Conservation (phyloP, 345 rosid species). For the Cochlearia excelsa region DNA sequence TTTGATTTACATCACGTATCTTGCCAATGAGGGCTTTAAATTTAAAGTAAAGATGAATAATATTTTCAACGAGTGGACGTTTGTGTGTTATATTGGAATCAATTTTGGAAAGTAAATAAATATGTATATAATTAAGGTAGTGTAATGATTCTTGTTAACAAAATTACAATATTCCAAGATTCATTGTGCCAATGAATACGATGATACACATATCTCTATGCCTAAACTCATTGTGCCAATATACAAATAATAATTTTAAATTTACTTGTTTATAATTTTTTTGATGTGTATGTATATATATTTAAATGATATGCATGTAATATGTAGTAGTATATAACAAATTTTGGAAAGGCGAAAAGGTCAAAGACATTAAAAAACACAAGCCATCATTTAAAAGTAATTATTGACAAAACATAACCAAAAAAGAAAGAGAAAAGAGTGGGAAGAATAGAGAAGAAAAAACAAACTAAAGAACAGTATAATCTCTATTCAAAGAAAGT, state of each 20-base stretch:
- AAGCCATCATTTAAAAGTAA: neutral
- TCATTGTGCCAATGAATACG: neutral
- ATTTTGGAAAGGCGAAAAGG: neutral
- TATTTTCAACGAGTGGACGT: neutral
- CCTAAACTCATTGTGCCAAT: neutral
- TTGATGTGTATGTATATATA: neutral
- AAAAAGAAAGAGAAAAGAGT: slow-evolving; percentile 10
- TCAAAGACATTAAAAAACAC: neutral
- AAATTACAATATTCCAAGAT: neutral
- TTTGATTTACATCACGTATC: neutral
- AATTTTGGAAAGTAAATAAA: neutral
- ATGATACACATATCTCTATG: neutral
- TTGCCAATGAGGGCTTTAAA: neutral
- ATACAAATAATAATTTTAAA: no score
- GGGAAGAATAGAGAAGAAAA: neutral
- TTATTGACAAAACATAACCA: neutral
- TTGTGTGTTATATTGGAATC: neutral
- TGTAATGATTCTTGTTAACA: neutral
- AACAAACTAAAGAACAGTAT: slow-evolving; percentile 20
- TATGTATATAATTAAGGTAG: neutral
- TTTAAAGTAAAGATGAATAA: neutral
- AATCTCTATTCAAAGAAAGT: slow-evolving; percentile 22
- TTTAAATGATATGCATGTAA: neutral
- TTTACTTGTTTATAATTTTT: neutral
- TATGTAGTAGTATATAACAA: neutral